Evolutionary conservation across 768 basidiomycete genomes (phyloP).

Genomic region (Suillus brevipes): DNA sequence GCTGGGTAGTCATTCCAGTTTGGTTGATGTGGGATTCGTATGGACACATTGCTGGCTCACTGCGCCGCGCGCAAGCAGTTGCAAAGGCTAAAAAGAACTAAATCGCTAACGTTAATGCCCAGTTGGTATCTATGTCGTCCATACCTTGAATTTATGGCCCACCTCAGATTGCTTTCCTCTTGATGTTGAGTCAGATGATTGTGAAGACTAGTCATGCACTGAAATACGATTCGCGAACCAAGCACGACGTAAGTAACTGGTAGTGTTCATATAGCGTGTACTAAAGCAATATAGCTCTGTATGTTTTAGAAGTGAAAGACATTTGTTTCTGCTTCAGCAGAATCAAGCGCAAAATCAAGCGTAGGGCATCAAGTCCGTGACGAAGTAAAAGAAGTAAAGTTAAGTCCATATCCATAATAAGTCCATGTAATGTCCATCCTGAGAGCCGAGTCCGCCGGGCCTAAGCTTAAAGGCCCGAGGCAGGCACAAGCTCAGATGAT

Average conservation of each 20-base stretch:
- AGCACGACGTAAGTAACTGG: neutral
- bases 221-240: neutral
- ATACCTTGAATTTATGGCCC: neutral
- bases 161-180: neutral
- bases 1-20: conserved; percentile 80
- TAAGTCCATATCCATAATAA: neutral
- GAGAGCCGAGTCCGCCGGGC: neutral
- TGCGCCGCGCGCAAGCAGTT: conserved; percentile 43
- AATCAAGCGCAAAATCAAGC: neutral
- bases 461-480: neutral
- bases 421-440: conserved; percentile 1
- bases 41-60: conserved; percentile 58
- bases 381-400: neutral
- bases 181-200: neutral
- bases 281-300: conserved; percentile 6
- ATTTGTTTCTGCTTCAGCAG: conserved; percentile 1
- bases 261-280: conserved; percentile 20
- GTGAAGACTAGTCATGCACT: neutral
- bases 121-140: neutral
- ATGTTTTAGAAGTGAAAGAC: conserved; percentile 11
- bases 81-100: conserved; percentile 40
- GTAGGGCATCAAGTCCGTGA: conserved; percentile 3
- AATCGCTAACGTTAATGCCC: neutral
- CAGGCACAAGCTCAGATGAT: conserved; percentile 34
- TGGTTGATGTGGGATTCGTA: conserved; percentile 82